Evolutionary conservation across 805 yeast genomes (phyloP).

Genomic region (Ogataea ramenticola): DNA sequence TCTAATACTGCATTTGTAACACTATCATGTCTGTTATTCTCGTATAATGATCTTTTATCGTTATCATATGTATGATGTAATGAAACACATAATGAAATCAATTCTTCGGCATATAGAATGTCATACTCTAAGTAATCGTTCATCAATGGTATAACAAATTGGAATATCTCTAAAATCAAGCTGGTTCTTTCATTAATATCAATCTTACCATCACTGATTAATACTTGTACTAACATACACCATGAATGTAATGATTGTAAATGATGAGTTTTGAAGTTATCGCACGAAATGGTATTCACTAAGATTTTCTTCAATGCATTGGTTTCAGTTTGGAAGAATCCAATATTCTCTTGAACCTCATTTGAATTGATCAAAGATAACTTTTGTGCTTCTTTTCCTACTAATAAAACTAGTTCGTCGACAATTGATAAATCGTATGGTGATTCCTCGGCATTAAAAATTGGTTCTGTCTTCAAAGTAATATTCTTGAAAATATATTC

Average conservation of each 20-base stretch:
- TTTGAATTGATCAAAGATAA: slow-evolving; percentile 17
- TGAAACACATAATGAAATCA: slow-evolving; percentile 69
- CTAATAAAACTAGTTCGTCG: slow-evolving; percentile 21
- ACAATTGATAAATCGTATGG: slow-evolving; percentile 38
- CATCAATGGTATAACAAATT: slow-evolving; percentile 66
- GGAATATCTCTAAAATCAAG: slow-evolving; percentile 72
- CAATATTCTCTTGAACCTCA: slow-evolving; percentile 9
- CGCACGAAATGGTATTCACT: slow-evolving; percentile 37
- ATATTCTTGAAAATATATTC: slow-evolving; percentile 36
- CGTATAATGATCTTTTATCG: slow-evolving; percentile 20
- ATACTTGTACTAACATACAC: slow-evolving; percentile 71
- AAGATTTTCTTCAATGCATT: slow-evolving; percentile 30
- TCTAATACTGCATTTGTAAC: slow-evolving; percentile 31
- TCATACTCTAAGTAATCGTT: slow-evolving; percentile 67
- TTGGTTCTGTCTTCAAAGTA: slow-evolving; percentile 17
- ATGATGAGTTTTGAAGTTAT: slow-evolving; percentile 44
- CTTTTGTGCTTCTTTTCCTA: slow-evolving; percentile 18
- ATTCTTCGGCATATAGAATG: slow-evolving; percentile 60
- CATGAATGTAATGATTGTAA: slow-evolving; percentile 68
- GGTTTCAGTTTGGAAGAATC: slow-evolving; percentile 16
- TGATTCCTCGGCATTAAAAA: slow-evolving; percentile 10
- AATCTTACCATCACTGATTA: slow-evolving; percentile 57
- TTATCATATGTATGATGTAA: slow-evolving; percentile 56
- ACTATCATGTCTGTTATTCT: slow-evolving; percentile 13
- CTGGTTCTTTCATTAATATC: slow-evolving; percentile 38